Conservation (phyloP, 1,284 basidiomycete genomes). For the Lignosus rhinocerotis region DNA sequence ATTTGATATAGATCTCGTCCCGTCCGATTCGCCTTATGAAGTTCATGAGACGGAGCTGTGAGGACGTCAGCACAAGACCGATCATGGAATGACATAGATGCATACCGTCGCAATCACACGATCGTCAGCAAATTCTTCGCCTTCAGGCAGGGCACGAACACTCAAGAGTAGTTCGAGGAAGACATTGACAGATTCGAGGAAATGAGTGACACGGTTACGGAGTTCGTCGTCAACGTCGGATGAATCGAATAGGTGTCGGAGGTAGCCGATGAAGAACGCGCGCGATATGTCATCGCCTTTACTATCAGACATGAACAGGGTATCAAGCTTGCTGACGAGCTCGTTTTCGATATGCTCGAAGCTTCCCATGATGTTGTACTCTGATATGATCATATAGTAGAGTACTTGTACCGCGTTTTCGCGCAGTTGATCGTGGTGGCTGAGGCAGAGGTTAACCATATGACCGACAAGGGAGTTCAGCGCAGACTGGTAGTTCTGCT, state of each 20-base stretch:
- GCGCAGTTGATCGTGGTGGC: conserved; percentile 91
- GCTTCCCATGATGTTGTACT: conserved; percentile 79
- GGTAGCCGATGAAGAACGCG: conserved; percentile 92
- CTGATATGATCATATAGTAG: conserved; percentile 95
- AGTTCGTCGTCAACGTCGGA: conserved; percentile 81
- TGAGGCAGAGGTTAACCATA: conserved; percentile 90
- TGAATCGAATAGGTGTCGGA: conserved; percentile 85
- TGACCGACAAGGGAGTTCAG: conserved; percentile 88
- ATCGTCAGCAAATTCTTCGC: conserved; percentile 93
- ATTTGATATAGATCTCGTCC: conserved; percentile 91
- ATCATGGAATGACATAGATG: conserved; percentile 1
- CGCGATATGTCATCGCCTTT: conserved; percentile 89
- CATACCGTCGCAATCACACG: conserved; percentile 85
- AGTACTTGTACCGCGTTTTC: conserved; percentile 91
- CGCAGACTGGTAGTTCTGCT: conserved; percentile 79
- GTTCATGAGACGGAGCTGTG: conserved; percentile 86
- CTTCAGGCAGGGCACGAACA: conserved; percentile 90
- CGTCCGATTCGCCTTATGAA: conserved; percentile 86
- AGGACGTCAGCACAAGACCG: neutral
- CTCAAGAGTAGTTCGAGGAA: conserved; percentile 94
- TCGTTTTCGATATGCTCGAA: conserved; percentile 91
- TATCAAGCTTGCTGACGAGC: conserved; percentile 92
- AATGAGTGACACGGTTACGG: conserved; percentile 75
- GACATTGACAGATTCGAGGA: conserved; percentile 88
- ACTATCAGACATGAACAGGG: conserved; percentile 88